Conservation (phyloP, 2,329 filamentous ascomycete species). For the Westerdykella ornata region DNA sequence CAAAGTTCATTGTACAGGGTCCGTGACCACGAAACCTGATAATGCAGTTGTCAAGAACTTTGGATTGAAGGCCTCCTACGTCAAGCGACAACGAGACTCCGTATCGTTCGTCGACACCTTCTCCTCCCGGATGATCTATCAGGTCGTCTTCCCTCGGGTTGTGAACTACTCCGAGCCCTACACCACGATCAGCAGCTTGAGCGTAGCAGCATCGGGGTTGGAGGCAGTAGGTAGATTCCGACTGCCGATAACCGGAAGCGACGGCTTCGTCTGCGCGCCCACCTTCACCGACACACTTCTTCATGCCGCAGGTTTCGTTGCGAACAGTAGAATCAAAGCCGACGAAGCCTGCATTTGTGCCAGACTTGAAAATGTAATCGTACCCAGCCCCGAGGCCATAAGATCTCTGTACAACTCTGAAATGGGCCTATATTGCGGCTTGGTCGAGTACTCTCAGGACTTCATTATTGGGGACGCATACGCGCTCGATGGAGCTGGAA, state of each 20-base stretch:
- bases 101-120: slow-evolving; percentile 14
- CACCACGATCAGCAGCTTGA: slow-evolving; percentile 20
- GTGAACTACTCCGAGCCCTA: slow-evolving; percentile 22
- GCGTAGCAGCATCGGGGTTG: slow-evolving; percentile 15
- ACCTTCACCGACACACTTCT: slow-evolving; percentile 28
- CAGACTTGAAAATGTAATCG: slow-evolving; percentile 9
- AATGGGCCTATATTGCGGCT: slow-evolving; percentile 22
- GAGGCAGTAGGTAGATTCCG: slow-evolving; percentile 3
- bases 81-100: slow-evolving; percentile 6
- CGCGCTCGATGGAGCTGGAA: slow-evolving; percentile 12
- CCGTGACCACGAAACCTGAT: background rate
- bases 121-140: slow-evolving; percentile 20
- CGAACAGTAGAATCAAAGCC: slow-evolving; percentile 20
- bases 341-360: slow-evolving; percentile 27
- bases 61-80: background rate
- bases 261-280: slow-evolving; percentile 17
- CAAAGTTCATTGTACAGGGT: slow-evolving; percentile 2
- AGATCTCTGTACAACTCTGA: slow-evolving; percentile 4
- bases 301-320: slow-evolving; percentile 29
- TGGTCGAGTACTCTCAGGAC: slow-evolving; percentile 17
- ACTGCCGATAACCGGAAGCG: background rate
- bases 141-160: slow-evolving; percentile 28
- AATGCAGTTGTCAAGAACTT: background rate
- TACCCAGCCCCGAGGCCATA: no score
- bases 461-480: slow-evolving; percentile 23